Evolutionary conservation across 495 filamentous ascomycete species (phyloP), one percentile per base, ranked within the genome.

Genomic region (Polyplosphaeria fusca): DNA sequence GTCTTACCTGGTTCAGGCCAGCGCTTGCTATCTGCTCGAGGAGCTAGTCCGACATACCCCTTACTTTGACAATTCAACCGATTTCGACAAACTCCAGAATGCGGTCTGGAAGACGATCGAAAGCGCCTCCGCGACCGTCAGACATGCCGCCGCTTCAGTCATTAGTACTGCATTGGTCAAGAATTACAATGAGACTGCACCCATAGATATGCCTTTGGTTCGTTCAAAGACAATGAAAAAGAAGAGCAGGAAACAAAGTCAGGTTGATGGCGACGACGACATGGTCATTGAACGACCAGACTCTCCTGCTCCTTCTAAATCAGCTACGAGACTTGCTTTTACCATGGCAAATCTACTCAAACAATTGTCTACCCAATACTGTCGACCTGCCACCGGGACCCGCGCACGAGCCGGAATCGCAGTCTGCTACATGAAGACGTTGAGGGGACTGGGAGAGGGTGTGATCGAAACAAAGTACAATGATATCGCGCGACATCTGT

Each of bases 91-190:
- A 50, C 71, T 97, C 20, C 88, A 87, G 60, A 82, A 79, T 5
- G 77, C 85, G 0, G 74, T 94, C 26, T 92, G 87, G 77, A 96
- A 94, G 71, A 78, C 85, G 2, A 84, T 94, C 52, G 93, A 99
- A 47, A 92, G 84, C 39, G 69, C 84, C 2, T 84, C 83, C 32
- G 73, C 86, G 2, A 72, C 80, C 18, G 88, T 93, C 25, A 79
- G 93, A 52, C 84, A 89, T 71, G 87, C 92, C 7, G 88, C 89
- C n/a, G 91, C 91, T 5, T 88, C 89, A 26, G 91, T 87, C 68
- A 75, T 96, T 28, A 86, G 90, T 25, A 80, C 86, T 32, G 80
- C 80, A 14, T 72, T 97, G 48, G 85, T 94, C 19, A 89, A 91
- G 65, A 79, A 80, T 23, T 89, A 92, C 70, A 88, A 89, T 2